A percentile compares a stretch with the other conserved stretches of the same genome.
phyloP scores from a whole-genome alignment of 805 yeast species.

The Geotrichum ghanense region DNA sequence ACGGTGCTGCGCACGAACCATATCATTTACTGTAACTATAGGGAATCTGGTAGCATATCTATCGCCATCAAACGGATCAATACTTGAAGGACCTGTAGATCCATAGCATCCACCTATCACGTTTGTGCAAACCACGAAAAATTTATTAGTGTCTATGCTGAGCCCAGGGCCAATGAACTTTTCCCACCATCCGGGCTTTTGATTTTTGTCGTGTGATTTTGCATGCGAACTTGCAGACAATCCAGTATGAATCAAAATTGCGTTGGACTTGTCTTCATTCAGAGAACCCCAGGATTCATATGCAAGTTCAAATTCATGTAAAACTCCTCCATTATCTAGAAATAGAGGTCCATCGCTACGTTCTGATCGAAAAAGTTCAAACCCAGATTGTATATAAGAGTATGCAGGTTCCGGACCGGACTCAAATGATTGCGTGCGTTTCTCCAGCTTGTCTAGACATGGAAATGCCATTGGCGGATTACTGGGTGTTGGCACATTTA shows the following conservation, averaged over 20 bases:
- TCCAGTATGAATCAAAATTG: conserved; percentile 79
- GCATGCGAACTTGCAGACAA: conserved; percentile 92
- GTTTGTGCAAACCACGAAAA: conserved; percentile 78
- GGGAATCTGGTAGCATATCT: conserved; percentile 85
- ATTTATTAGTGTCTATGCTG: conserved; percentile 70
- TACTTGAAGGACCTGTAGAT: conserved; percentile 82
- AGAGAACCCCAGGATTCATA: conserved; percentile 87
- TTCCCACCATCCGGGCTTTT: conserved; percentile 92
- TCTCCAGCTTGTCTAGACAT: conserved; percentile 69
- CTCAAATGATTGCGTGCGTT: conserved; percentile 32
- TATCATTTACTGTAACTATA: conserved; percentile 71
- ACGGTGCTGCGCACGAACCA: conserved; percentile 80
- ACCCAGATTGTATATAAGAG: conserved; percentile 56
- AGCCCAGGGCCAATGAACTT: conserved; percentile 75
- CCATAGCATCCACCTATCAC: conserved; percentile 94
- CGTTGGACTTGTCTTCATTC: conserved; percentile 52
- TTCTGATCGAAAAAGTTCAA: conserved; percentile 40
- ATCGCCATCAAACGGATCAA: conserved; percentile 54
- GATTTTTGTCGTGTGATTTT: conserved; percentile 58
- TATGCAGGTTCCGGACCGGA: conserved; percentile 84
- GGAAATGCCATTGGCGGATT: conserved; percentile 71
- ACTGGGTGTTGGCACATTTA: conserved; percentile 27
- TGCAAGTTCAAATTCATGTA: conserved; percentile 72
- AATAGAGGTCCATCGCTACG: conserved; percentile 40
- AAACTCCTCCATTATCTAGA: conserved; percentile 70